Base-by-base conservation (phyloP, 2,329 filamentous ascomycete genomes). In the Fusarium torreyae region DNA sequence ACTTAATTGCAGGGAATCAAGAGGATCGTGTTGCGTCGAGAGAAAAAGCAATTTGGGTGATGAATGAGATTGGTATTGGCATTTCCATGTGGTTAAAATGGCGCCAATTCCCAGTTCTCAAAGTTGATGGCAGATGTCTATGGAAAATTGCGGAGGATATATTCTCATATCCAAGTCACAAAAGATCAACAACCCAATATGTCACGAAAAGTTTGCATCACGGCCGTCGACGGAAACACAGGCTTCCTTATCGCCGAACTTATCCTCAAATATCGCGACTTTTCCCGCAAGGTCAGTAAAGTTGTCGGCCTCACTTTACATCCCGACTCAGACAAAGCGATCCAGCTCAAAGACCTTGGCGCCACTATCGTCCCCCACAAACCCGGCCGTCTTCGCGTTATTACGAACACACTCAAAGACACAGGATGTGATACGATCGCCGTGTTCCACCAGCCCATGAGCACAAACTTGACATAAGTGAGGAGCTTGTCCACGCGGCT, bases 161-260 rank as follows among this genome's bases (percentile, higher is more conserved):
- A 18, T 3, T 38, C 6, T 11, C 2, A 18, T 2, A 22, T 10
- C 10, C 14, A 4, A 6, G 17, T 20, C 6, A 31, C 17, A 4
- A 2, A 6, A 18, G 1, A 7, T 15, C 1, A 42, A 18, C 13
- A 11, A 17, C 9, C 17, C 18, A 63, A 18, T n/a, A 85, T 85
- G 83, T 74, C 82, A 1, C 82, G 83, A 66, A 85, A 85, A 53
- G 67, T 86, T 52, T 83, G 81, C 69, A 78, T 86, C 70, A 85
- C 83, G 3, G 80, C 84, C 33, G 78, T 80, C 14, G 84, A 86
- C 43, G 84, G 85, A 70, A 78, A 86, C 57, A 86, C 83, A 6
- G 84, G 84, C 66, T 85, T 84, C 66, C 75, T 82, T 59, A 85
- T 86, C 68, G 81, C 83, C 39, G 83, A 86, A 68, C 78, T 86